Evolutionary conservation across 2,329 filamentous ascomycete genomes (phyloP).

Genomic region (Lachnellula subtilissima): DNA sequence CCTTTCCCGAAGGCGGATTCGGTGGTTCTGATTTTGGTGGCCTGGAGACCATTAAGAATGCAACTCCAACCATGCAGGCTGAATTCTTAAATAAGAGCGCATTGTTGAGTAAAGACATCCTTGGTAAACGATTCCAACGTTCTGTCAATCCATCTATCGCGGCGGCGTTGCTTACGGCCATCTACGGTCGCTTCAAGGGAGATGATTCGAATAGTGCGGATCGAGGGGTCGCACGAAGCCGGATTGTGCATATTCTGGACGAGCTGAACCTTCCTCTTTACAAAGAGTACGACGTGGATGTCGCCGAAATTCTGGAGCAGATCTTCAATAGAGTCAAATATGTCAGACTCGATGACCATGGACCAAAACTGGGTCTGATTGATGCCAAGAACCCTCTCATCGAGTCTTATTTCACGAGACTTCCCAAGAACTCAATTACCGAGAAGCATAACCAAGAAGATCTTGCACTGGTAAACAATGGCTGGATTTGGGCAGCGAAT

Average conservation of each 20-base stretch:
- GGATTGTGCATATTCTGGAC: conserved; percentile 64
- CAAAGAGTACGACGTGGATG: conserved; percentile 82
- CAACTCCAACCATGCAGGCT: conserved; percentile 54
- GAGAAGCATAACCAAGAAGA: conserved; percentile 70
- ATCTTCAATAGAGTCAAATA: conserved; percentile 95
- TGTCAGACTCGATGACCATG: conserved; percentile 84
- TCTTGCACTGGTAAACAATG: conserved; percentile 86
- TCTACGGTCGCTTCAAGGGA: conserved; percentile 65
- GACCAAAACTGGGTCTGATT: conserved; percentile 79
- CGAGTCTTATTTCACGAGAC: conserved; percentile 89
- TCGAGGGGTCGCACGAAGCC: conserved; percentile 47
- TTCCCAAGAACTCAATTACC: conserved; percentile 75
- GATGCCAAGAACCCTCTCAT: conserved; percentile 74
- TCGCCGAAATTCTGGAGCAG: conserved; percentile 80
- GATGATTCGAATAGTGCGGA: conserved; percentile 43
- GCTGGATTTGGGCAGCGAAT: conserved; percentile 98
- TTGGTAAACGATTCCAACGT: conserved; percentile 77
- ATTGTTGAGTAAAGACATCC: conserved; percentile 63
- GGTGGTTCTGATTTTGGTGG: conserved; percentile 43
- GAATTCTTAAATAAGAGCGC: conserved; percentile 57
- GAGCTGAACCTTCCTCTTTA: conserved; percentile 86
- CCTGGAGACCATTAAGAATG: conserved; percentile 47
- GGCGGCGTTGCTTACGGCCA: conserved; percentile 61
- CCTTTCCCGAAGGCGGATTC: conserved; percentile 49
- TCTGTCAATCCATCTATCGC: conserved; percentile 63